Percentiles rank a stretch among this genome's conserved stretches.
Conservation (phyloP, 2,329 filamentous ascomycete genomes). For the Sporothrix pallida region DNA sequence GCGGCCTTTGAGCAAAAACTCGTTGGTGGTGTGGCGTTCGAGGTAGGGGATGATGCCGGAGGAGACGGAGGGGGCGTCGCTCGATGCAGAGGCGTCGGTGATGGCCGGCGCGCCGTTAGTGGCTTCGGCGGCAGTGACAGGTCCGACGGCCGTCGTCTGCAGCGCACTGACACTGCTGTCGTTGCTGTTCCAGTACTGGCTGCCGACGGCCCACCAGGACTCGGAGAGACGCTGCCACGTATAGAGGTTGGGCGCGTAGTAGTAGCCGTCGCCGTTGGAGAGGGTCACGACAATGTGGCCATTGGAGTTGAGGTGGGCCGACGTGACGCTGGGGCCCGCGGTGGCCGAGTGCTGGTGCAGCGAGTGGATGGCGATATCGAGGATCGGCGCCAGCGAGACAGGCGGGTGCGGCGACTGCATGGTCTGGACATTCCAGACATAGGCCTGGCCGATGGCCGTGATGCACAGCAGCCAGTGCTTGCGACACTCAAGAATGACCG, state of each 20-base stretch:
- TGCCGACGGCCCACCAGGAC: constrained; percentile 96
- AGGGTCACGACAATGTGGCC: constrained; percentile 88
- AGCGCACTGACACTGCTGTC: constrained; percentile 86
- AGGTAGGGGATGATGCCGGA: constrained; percentile 92
- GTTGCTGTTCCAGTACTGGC: constrained; percentile 98
- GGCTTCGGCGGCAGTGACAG: constrained; percentile 53
- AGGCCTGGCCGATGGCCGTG: constrained; percentile 83
- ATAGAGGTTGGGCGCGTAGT: constrained; percentile 84
- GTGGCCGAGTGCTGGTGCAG: constrained; percentile 78
- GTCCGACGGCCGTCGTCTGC: constrained; percentile 71
- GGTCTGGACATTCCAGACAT: constrained; percentile 91
- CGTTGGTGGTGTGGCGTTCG: constrained; percentile 92
- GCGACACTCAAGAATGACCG: constrained; percentile 89
- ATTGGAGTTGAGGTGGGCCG: constrained; percentile 85
- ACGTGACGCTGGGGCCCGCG: constrained; percentile 81
- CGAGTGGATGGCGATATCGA: constrained; percentile 83
- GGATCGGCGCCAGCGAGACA: constrained; percentile 82
- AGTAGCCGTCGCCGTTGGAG: constrained; percentile 92
- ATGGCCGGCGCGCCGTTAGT: not conserved
- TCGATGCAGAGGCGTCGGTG: constrained; percentile 44
- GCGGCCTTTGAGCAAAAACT: constrained; percentile 87
- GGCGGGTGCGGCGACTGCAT: constrained; percentile 87
- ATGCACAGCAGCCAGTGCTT: constrained; percentile 90
- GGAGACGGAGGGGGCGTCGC: constrained; percentile 79
- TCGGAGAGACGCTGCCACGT: constrained; percentile 96